Base-by-base conservation (phyloP, 2,329 filamentous ascomycete species). In the Xylariaceae sp. region DNA sequence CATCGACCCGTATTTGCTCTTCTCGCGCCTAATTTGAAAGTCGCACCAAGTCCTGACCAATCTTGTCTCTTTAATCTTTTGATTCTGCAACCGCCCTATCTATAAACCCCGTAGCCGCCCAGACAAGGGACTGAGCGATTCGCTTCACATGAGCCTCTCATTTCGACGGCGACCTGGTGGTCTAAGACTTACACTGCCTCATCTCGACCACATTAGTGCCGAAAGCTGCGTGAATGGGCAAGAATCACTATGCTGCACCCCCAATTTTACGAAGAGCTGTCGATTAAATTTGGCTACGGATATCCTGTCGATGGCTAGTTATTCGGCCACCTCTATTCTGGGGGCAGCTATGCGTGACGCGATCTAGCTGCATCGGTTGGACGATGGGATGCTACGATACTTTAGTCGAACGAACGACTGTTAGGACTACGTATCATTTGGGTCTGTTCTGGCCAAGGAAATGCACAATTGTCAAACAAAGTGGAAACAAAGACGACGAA, bases 71-170 rank as follows among this genome's bases (percentile, higher is more conserved):
- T 49, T 63, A 47, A 55, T 47, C 47, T 60, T 37, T 53, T 49
- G 54, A 11, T 23, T 24, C 28, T 46, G 29, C 53, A 79, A 76
- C 77, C 75, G 62, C 63, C 62, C 61, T 62, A 28, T 57, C 60
- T 56, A 23, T 41, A 26, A 28, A 14, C 62, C 56, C 49, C 56
- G 58, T 68, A 70, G 62, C 67, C 68, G 66, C 66, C 67, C 52
- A 54, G 47, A 21, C 34, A 41, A 59, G 36, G 62, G 53, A 46
- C 49, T n/a, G 45, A 56, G 65, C 66, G 65, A 66, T 63, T 71
- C 68, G 69, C 69, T 63, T 69, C 65, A 61, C 61, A 53, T 70
- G 52, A 66, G 60, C 72, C 72, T 73, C 71, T 74, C 69, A 40
- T 73, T 71, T 60, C 19, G 41, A 45, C 54, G 21, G 53, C 58